phyloP scores from a whole-genome alignment of 306 rosid species.

The Vigna trinervia region DNA sequence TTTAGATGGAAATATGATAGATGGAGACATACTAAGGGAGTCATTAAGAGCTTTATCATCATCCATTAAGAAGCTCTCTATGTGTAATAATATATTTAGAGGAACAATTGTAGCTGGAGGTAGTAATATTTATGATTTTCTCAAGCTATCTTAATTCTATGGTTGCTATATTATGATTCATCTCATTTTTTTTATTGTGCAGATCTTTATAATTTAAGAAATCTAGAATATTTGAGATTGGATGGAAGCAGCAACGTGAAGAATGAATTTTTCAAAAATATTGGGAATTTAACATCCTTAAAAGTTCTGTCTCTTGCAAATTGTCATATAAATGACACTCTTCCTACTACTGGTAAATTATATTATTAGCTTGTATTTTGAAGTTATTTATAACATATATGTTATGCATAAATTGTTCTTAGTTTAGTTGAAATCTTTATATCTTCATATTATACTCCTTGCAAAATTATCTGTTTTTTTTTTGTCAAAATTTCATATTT shows the following conservation, averaged over 20 bases:
- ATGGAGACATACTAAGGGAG: constrained; percentile 24
- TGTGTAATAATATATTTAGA: neutral
- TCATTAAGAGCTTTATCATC: constrained; percentile 30
- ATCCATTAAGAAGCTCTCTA: neutral
- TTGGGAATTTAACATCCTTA: neutral
- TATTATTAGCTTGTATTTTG: neutral
- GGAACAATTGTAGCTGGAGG: constrained; percentile 11
- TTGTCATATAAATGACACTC: neutral
- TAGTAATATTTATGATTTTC: neutral
- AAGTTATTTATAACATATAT: neutral
- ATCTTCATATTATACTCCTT: neutral
- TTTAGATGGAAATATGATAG: neutral
- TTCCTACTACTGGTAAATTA: neutral
- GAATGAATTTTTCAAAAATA: neutral
- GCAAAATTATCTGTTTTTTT: neutral
- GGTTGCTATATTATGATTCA: neutral
- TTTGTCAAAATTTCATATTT: neutral
- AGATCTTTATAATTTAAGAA: constrained; percentile 3
- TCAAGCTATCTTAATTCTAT: neutral
- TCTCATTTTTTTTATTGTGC: neutral
- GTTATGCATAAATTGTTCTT: neutral
- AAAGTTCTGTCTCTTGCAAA: neutral
- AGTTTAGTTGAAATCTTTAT: neutral
- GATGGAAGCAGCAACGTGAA: neutral
- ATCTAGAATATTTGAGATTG: constrained; percentile 1